Percentiles rank a stretch among this genome's conserved stretches.
phyloP scores from a whole-genome alignment of 495 filamentous ascomycete species.

The Hypoxylon crocopeplum region DNA sequence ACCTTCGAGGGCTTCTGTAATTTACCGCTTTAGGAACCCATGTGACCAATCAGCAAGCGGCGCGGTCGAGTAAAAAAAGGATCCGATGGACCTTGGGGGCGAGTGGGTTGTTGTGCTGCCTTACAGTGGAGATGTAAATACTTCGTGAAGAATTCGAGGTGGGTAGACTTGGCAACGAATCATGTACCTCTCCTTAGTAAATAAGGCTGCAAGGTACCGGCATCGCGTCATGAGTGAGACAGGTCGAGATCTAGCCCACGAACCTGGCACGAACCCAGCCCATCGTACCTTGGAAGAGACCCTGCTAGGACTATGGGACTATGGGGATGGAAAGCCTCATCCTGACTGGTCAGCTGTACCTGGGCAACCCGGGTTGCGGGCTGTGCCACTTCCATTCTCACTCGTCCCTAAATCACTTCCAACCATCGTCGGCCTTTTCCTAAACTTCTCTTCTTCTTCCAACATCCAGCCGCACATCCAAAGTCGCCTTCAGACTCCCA shows the following conservation, averaged over 20 bases:
- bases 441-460: slow-evolving; percentile 7
- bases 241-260: slow-evolving; percentile 21
- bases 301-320: slow-evolving; percentile 15
- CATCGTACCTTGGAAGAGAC: slow-evolving; percentile 9
- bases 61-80: too few species aligned
- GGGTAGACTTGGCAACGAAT: slow-evolving; percentile 3
- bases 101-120: slow-evolving; percentile 27
- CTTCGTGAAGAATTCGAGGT: slow-evolving; percentile 21
- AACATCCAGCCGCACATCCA: slow-evolving; percentile 21
- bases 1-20: slow-evolving; percentile 22
- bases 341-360: slow-evolving; percentile 19
- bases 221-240: slow-evolving; percentile 19
- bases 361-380: slow-evolving; percentile 1
- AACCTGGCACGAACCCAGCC: slow-evolving; percentile 21
- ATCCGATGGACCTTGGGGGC: slow-evolving; percentile 9
- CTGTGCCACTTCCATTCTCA: slow-evolving; percentile 23
- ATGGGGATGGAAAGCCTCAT: slow-evolving; percentile 22
- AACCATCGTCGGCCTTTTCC: slow-evolving; percentile 22
- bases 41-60: slow-evolving; percentile 14
- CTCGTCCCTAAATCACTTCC: slow-evolving; percentile 2
- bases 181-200: slow-evolving; percentile 10
- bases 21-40: slow-evolving; percentile 29
- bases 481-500: slow-evolving; percentile 36
- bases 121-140: slow-evolving; percentile 10
- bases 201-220: slow-evolving; percentile 6